Evolutionary conservation across 345 rosid genomes (phyloP).

Genomic region (Pseudoturritis turrita): DNA sequence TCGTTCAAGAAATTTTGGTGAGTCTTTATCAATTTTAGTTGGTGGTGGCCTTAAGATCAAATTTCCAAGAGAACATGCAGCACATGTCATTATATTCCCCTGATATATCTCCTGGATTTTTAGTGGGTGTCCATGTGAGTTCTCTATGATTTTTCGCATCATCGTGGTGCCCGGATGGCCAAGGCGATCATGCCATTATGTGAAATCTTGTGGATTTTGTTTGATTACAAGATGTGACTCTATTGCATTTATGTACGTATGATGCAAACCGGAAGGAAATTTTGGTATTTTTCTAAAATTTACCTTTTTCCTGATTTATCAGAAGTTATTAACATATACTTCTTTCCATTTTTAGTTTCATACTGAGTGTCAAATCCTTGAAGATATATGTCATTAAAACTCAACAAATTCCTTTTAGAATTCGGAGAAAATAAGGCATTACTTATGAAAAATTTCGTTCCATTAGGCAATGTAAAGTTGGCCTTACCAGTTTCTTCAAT

Average conservation of each 20-base stretch:
- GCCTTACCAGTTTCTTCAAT: not conserved
- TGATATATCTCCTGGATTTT: not conserved
- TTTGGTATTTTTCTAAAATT: too few relatives aligned
- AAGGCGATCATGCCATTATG: too few relatives aligned
- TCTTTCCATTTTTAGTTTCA: too few relatives aligned
- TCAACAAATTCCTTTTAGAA: too few relatives aligned
- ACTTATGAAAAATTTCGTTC: not conserved
- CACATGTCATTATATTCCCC: not conserved
- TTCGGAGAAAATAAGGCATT: not conserved
- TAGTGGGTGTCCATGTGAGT: not conserved
- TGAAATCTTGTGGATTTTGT: too few relatives aligned
- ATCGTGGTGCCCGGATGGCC: too few relatives aligned
- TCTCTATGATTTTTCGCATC: not conserved
- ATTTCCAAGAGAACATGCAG: not conserved
- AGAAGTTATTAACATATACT: too few relatives aligned
- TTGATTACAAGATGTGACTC: too few relatives aligned
- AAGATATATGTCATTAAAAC: not conserved
- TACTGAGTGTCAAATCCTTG: too few relatives aligned
- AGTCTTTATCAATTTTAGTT: not conserved
- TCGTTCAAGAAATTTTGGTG: not conserved
- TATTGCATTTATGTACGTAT: too few relatives aligned
- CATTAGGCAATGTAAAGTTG: not conserved
- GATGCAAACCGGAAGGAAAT: too few relatives aligned
- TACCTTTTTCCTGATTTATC: too few relatives aligned
- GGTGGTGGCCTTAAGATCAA: not conserved